These are phyloP conservation scores for Papiliotrema laurentii DNA, from an alignment of 1,284 basidiomycete species.

Conservation along the genomic window DNA sequence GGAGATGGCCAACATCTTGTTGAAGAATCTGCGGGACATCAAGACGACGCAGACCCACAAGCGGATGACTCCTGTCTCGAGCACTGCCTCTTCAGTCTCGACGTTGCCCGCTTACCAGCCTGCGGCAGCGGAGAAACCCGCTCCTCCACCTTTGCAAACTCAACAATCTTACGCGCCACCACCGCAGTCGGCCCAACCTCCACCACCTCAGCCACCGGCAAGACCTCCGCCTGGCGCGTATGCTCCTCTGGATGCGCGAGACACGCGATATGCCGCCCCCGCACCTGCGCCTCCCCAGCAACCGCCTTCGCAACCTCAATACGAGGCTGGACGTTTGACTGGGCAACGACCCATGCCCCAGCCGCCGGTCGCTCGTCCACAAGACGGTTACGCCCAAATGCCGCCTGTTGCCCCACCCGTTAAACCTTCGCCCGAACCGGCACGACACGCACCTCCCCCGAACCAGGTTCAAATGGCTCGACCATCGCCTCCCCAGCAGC, in stretches of 20 bases:
- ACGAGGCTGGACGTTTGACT: constrained; percentile 31
- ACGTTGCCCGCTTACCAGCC: constrained; percentile 24
- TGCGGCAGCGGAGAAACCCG: background rate
- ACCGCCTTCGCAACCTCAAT: constrained; percentile 51
- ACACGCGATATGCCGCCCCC: constrained; percentile 31
- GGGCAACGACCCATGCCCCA: constrained; percentile 48
- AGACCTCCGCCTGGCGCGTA: constrained; percentile 15
- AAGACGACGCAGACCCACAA: constrained; percentile 53
- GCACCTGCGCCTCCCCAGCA: constrained; percentile 51
- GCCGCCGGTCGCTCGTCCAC: constrained; percentile 41
- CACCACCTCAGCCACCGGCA: constrained; percentile 15
- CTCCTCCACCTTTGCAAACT: constrained; percentile 8
- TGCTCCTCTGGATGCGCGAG: constrained; percentile 17
- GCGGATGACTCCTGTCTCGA: constrained; percentile 27
- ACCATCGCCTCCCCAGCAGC: constrained; percentile 16
- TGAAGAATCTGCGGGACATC: constrained; percentile 77
- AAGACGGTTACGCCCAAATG: constrained; percentile 20
- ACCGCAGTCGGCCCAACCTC: constrained; percentile 17
- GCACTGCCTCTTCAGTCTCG: constrained; percentile 28
- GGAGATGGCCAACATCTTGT: constrained; percentile 94
- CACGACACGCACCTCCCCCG: constrained; percentile 11
- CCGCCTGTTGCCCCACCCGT: constrained; percentile 11
- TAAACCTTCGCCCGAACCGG: constrained; percentile 9
- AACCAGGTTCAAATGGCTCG: constrained; percentile 4
- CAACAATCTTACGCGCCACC: constrained; percentile 15